Evolutionary conservation across 164 flowering plant species (phyloP).

Genomic region (Platanus orientalis): DNA sequence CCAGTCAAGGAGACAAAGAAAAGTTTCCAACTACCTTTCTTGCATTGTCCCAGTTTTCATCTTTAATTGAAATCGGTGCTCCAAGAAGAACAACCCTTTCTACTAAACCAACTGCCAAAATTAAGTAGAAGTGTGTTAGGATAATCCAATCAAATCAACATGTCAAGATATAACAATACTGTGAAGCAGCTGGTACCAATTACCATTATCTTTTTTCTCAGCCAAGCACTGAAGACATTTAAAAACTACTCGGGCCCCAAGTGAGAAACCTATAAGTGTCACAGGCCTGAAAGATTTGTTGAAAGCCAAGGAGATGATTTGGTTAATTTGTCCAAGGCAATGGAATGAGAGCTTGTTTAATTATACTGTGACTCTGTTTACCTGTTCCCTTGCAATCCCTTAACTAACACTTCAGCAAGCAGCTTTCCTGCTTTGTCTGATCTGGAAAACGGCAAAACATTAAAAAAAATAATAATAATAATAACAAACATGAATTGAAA

Average conservation of each 20-base stretch:
- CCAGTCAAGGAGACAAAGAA: conserved; percentile 1
- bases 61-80: conserved; percentile 78
- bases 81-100: conserved; percentile 98
- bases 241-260: conserved; percentile 93
- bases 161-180: not conserved
- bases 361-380: conserved; percentile 8
- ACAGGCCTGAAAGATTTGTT: conserved; percentile 69
- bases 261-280: conserved; percentile 87
- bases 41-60: conserved; percentile 79
- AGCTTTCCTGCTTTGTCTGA: conserved; percentile 93
- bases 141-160: conserved; percentile 4
- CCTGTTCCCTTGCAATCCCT: conserved; percentile 95
- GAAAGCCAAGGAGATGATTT: conserved; percentile 8
- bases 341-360: conserved; percentile 1
- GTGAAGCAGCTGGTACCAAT: not conserved
- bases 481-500: not conserved
- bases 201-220: conserved; percentile 48
- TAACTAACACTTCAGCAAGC: conserved; percentile 82
- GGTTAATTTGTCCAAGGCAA: not conserved
- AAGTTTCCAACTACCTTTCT: conserved; percentile 52
- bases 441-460: conserved; percentile 32
- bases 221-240: conserved; percentile 84
- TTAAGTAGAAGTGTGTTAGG: conserved; percentile 10
- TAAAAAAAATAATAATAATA: not conserved
- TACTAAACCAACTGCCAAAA: conserved; percentile 59